Conservation (phyloP, 148 eudicot genomes). For the Silene conica region DNA sequence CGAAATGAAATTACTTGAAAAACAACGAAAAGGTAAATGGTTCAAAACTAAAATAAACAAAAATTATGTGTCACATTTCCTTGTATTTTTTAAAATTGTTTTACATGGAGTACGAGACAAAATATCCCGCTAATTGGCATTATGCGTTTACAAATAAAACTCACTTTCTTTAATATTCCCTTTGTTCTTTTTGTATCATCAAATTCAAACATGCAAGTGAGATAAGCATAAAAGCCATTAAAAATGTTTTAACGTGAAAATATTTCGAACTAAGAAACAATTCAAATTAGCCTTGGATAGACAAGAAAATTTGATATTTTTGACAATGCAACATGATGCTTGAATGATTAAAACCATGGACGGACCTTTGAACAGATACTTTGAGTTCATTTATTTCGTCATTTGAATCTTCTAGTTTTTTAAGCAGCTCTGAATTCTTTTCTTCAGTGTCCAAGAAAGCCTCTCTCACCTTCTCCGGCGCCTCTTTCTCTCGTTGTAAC, state of each 20-base stretch:
- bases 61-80: too few species aligned
- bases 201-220: too few species aligned
- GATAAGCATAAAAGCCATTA: too few species aligned
- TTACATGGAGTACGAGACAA: too few species aligned
- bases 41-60: too few species aligned
- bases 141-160: neutral
- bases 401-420: conserved; percentile 6
- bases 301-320: neutral
- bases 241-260: neutral
- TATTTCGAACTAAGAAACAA: neutral
- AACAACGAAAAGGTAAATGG: too few species aligned
- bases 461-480: neutral
- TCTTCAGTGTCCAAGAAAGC: conserved; percentile 6
- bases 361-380: conserved; percentile 83
- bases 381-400: conserved; percentile 64
- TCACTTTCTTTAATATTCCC: too few species aligned
- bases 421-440: conserved; percentile 5
- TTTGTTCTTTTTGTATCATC: too few species aligned
- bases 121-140: neutral
- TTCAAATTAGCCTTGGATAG: neutral
- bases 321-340: neutral
- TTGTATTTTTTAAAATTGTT: too few species aligned
- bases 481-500: neutral
- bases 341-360: conserved; percentile 10
- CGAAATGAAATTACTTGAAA: too few species aligned